Evolutionary conservation across 371 early-diverging fungal genomes (phyloP).

Genomic region (Paraphysoderma sedebokerense): DNA sequence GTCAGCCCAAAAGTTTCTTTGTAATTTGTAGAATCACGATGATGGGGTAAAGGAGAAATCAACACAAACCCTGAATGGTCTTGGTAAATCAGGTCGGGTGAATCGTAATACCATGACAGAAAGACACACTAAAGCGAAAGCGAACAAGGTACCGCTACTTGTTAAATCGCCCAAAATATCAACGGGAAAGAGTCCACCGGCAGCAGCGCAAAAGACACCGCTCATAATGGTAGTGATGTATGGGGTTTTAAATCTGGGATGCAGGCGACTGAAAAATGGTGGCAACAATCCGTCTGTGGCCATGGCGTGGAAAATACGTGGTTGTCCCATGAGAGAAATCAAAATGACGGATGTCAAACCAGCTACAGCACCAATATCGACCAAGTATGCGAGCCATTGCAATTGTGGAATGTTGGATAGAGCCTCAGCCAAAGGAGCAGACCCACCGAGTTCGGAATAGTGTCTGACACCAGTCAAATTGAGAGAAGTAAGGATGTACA

Average conservation of each 20-base stretch:
- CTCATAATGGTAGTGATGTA: constrained; percentile 45
- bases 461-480: constrained; percentile 56
- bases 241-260: constrained; percentile 49
- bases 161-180: constrained; percentile 70
- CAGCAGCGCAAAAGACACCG: constrained; percentile 45
- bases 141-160: constrained; percentile 65
- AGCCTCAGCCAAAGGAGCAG: constrained; percentile 49
- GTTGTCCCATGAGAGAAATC: constrained; percentile 54
- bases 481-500: constrained; percentile 58
- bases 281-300: constrained; percentile 71
- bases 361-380: constrained; percentile 53
- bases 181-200: constrained; percentile 60
- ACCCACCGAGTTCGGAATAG: constrained; percentile 26
- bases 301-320: constrained; percentile 78
- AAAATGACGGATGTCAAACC: constrained; percentile 68
- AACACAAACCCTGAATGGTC: constrained; percentile 61
- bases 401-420: constrained; percentile 33
- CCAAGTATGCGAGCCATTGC: constrained; percentile 47
- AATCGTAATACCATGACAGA: constrained; percentile 57
- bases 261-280: constrained; percentile 39
- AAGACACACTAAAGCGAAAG: constrained; percentile 64
- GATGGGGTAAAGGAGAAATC: too few species aligned
- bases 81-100: constrained; percentile 46
- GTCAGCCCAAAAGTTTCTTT: too few species aligned
- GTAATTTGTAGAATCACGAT: too few species aligned